Conservation (phyloP, 805 yeast species). For the Candida jianshihensis region DNA sequence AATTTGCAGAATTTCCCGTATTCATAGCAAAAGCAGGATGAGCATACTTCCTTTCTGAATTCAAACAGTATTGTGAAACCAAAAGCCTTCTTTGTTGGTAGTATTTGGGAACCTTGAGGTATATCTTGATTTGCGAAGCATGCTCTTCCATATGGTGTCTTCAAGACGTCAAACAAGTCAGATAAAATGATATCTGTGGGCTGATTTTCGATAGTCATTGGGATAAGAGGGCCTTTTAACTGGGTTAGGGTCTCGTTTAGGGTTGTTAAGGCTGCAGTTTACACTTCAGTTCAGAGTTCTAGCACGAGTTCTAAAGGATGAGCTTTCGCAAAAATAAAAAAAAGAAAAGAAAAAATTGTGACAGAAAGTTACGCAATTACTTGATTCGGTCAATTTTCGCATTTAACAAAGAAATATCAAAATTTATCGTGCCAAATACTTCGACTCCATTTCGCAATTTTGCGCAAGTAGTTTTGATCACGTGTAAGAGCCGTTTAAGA, state of each 20-base stretch:
- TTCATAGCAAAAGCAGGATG: conserved; percentile 42
- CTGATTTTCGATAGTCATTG: conserved; percentile 9
- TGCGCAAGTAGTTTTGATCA: too few relatives aligned
- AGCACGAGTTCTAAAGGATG: conserved; percentile 1
- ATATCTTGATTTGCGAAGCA: conserved; percentile 43
- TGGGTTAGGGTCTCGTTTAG: too few relatives aligned
- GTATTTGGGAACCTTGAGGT: conserved; percentile 33
- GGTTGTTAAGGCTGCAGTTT: too few relatives aligned
- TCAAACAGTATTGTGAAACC: conserved; percentile 43
- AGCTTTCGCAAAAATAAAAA: too few relatives aligned
- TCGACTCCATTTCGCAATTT: too few relatives aligned
- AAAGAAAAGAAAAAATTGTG: neutral
- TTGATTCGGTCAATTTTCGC: neutral
- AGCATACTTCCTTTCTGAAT: conserved; percentile 58
- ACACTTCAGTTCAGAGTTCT: too few relatives aligned
- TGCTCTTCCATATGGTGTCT: conserved; percentile 53
- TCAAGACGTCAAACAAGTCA: conserved; percentile 26
- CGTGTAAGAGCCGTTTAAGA: too few relatives aligned
- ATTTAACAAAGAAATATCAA: too few relatives aligned
- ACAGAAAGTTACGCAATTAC: neutral
- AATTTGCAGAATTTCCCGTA: conserved; percentile 41
- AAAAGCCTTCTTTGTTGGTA: conserved; percentile 34
- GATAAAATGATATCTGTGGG: conserved; percentile 22
- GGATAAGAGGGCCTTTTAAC: too few relatives aligned
- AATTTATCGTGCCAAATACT: too few relatives aligned